These are phyloP conservation scores for Hymenoscyphus salicellus DNA, from an alignment of 2,329 filamentous ascomycete species.

Conservation along the genomic window DNA sequence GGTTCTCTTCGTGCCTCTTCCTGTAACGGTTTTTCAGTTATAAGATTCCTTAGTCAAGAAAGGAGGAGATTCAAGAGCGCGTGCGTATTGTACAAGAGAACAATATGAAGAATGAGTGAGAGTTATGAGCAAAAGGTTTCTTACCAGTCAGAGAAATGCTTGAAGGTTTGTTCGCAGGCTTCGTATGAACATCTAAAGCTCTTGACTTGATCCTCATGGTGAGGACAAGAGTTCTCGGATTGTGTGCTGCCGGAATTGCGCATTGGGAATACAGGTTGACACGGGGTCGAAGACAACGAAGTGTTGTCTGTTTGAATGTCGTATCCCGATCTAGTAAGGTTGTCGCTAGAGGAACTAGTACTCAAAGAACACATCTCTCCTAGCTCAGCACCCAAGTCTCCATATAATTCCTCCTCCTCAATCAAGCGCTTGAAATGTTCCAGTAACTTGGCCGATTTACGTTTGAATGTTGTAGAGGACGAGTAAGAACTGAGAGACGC, in stretches of 20 bases:
- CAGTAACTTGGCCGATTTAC: not conserved
- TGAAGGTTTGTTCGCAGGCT: not conserved
- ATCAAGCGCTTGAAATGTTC: conserved; percentile 3
- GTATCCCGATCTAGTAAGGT: not conserved
- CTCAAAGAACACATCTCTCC: not conserved
- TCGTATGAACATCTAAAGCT: not conserved
- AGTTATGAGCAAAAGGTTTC: conserved; percentile 11
- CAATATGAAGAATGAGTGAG: not conserved
- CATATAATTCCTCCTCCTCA: not conserved
- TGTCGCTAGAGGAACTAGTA: not conserved
- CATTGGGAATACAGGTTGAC: not conserved
- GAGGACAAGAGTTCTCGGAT: not conserved
- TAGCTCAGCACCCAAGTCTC: not conserved
- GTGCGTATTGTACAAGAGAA: not conserved
- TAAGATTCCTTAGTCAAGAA: not conserved
- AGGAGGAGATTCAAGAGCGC: not conserved
- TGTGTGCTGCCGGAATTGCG: not conserved
- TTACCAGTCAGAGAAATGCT: conserved; percentile 7
- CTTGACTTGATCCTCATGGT: not conserved
- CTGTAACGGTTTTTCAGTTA: conserved; percentile 9
- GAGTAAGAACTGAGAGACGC: not conserved
- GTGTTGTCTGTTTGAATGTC: conserved; percentile 14
- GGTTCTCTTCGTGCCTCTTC: conserved; percentile 23
- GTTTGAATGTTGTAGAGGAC: not conserved
- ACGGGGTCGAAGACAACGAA: conserved; percentile 16